phyloP scores from a whole-genome alignment of 2,329 filamentous ascomycete species.

The Xylariaceae sp. region DNA sequence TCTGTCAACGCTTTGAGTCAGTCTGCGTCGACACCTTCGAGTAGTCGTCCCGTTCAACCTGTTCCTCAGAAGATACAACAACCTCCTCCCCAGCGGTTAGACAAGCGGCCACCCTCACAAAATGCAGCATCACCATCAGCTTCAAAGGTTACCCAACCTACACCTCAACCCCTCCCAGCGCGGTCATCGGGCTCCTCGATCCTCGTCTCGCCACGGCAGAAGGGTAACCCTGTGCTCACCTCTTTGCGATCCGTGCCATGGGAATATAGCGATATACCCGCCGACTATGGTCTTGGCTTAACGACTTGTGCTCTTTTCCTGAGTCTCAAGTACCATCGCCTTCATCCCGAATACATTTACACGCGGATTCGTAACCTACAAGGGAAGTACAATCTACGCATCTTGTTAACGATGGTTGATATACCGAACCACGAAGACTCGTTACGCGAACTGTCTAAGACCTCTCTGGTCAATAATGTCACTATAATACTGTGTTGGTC shows the following conservation, averaged over 20 bases:
- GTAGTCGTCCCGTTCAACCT: conserved; percentile 34
- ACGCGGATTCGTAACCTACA: conserved; percentile 80
- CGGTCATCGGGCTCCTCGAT: conserved; percentile 66
- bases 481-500: conserved; percentile 94
- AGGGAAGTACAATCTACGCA: conserved; percentile 78
- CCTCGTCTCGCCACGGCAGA: conserved; percentile 84
- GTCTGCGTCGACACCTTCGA: conserved; percentile 21
- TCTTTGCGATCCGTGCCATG: conserved; percentile 77
- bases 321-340: conserved; percentile 91
- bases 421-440: conserved; percentile 91
- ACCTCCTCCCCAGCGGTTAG: conserved; percentile 50
- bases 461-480: conserved; percentile 84
- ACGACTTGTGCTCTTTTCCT: conserved; percentile 91
- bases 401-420: conserved; percentile 88
- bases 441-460: conserved; percentile 86
- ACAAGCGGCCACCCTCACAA: conserved; percentile 41
- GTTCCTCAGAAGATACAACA: conserved; percentile 42
- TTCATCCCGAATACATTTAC: conserved; percentile 98
- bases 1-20: conserved; percentile 21
- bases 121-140: conserved; percentile 29
- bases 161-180: conserved; percentile 74
- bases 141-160: conserved; percentile 73
- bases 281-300: conserved; percentile 82
- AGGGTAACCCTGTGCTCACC: conserved; percentile 88
- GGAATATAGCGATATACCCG: conserved; percentile 96